Base-by-base conservation (phyloP, 1,139 yeast species). In the Lodderomyces parapsilosis region DNA sequence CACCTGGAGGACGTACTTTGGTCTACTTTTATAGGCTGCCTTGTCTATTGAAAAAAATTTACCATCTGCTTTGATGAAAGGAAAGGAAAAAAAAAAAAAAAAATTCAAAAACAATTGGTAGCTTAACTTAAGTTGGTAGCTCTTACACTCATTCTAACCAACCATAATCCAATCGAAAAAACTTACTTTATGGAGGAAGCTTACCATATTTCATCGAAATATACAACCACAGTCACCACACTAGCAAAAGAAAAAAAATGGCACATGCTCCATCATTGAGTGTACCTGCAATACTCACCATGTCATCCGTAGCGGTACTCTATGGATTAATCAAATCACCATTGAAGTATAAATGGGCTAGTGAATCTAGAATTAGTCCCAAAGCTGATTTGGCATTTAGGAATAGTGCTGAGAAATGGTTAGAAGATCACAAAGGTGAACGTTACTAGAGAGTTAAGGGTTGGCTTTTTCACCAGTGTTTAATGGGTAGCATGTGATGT, bases 331-430 rank as follows among this genome's bases (percentile, higher is more conserved):
- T 73, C 58, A 73, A 73, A 57, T 71, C 78, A 5, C 78, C 78
- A 19, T 60, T 68, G 52, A 73, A 73, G 52, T 68, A 73, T 58
- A 61, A 65, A 52, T 71, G 66, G 68, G 65, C 66, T 39, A 55
- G 64, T 38, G 76, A 71, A 50, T 70, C 64, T 57, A 68, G 77
- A 60, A 52, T 71, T 47, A 70, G 75, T 54, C 78, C 78, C 35
- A 73, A 73, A 59, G 76, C 78, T 36, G 78, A 73, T 48, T 68
- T 72, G 53, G 76, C 78, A n/a, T 73, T 76, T 76, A 72, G 78
- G 65, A 70, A 66, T 51, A 71, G 75, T 44, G 71, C 78, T 37
- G 68, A 69, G 47, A 66, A 68, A 52, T 73, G 78, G 78, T 63
- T 73, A 48, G 74, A 72, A 43, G 59, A 61, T 46, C 59, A 64